Evolutionary conservation across 2,329 filamentous ascomycete species (phyloP).

Genomic region (Thelonectria discophora): DNA sequence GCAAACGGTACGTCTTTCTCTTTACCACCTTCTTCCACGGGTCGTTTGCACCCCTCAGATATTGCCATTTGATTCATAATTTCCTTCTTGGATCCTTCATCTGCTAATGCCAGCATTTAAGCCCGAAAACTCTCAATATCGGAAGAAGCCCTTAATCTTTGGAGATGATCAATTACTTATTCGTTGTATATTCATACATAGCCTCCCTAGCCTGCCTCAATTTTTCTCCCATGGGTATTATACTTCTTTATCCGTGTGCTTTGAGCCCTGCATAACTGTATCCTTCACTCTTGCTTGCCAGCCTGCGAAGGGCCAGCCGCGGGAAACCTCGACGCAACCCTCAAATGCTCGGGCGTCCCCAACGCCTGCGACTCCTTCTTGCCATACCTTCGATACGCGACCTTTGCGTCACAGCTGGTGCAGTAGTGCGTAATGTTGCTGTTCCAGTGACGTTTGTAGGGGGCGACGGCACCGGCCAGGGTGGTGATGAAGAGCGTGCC

Average conservation of each 20-base stretch:
- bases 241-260: neutral
- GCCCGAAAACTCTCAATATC: too few relatives aligned
- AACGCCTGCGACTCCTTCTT: constrained; percentile 25
- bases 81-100: too few relatives aligned
- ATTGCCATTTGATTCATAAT: too few relatives aligned
- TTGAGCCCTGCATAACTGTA: too few relatives aligned
- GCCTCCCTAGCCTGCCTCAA: neutral
- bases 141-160: too few relatives aligned
- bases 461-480: constrained; percentile 32
- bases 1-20: too few relatives aligned
- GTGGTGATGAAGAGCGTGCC: constrained; percentile 35
- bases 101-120: too few relatives aligned
- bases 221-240: neutral
- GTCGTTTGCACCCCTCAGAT: too few relatives aligned
- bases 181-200: too few relatives aligned
- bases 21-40: too few relatives aligned
- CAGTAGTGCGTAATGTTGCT: constrained; percentile 36
- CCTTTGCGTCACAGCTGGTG: constrained; percentile 35
- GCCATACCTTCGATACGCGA: constrained; percentile 30
- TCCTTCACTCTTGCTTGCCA: neutral
- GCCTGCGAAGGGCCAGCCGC: neutral
- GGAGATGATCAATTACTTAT: too few relatives aligned
- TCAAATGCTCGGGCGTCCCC: constrained; percentile 36
- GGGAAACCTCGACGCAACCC: constrained; percentile 32
- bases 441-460: constrained; percentile 34